Percentiles rank a stretch among this genome's conserved stretches.
Evolutionary conservation across 371 early-diverging fungal species (phyloP).

Genomic region (Actinomucor elegans): DNA sequence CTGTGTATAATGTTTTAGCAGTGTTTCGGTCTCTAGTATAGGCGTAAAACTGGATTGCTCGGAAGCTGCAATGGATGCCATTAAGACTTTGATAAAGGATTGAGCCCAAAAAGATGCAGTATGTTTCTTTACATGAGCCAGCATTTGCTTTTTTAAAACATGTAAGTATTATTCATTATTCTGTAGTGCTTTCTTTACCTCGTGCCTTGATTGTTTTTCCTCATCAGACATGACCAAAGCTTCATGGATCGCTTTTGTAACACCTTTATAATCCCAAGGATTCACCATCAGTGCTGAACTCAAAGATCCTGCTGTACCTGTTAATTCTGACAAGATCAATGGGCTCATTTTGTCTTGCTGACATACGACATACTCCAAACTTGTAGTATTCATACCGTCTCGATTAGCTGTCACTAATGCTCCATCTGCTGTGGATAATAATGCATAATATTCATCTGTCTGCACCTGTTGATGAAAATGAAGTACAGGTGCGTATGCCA

Average conservation of each 20-base stretch:
- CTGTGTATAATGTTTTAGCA: slow-evolving; percentile 48
- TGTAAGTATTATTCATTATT: no score
- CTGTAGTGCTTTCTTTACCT: slow-evolving; percentile 29
- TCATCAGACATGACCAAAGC: slow-evolving; percentile 81
- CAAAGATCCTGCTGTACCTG: slow-evolving; percentile 94
- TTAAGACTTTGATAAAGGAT: slow-evolving; percentile 70
- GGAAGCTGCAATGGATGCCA: slow-evolving; percentile 39
- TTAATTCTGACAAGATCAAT: slow-evolving; percentile 94
- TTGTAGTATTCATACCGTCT: slow-evolving; percentile 99
- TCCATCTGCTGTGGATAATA: slow-evolving; percentile 93
- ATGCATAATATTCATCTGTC: slow-evolving; percentile 91
- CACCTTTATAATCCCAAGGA: slow-evolving; percentile 94
- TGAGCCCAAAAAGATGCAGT: slow-evolving; percentile 94
- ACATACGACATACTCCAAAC: slow-evolving; percentile 96
- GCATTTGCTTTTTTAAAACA: slow-evolving; percentile 79
- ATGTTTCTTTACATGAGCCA: slow-evolving; percentile 84
- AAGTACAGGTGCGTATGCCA: slow-evolving; percentile 93
- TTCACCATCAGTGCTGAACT: slow-evolving; percentile 91
- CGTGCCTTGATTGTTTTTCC: slow-evolving; percentile 76
- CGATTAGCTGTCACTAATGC: slow-evolving; percentile 92
- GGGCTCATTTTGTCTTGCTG: slow-evolving; percentile 89
- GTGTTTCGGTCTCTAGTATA: slow-evolving; percentile 48
- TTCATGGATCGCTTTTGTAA: slow-evolving; percentile 87
- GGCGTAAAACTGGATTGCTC: slow-evolving; percentile 72
- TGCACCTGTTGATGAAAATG: slow-evolving; percentile 95